phyloP scores from a whole-genome alignment of 75 land plant genomes.

The Sequoia sempervirens region DNA sequence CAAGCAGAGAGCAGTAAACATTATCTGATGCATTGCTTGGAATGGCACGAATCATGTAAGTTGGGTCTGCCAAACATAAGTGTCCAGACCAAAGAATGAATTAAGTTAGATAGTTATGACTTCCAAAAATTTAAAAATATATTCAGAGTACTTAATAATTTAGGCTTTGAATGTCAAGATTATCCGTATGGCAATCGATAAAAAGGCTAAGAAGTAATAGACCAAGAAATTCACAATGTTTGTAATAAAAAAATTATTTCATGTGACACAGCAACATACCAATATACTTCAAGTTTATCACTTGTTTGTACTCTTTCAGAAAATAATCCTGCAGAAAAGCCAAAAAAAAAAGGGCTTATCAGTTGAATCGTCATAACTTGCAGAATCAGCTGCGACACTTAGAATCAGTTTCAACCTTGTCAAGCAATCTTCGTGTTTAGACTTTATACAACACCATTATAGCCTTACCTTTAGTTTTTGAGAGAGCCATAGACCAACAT shows the following conservation, averaged over 20 bases:
- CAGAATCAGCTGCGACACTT: background rate
- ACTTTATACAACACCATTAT: background rate
- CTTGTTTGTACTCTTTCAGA: constrained; percentile 19
- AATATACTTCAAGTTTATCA: constrained; percentile 58
- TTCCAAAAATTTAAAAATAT: background rate
- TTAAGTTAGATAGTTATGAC: background rate
- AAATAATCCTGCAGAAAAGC: constrained; percentile 39
- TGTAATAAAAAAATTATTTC: background rate
- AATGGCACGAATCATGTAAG: constrained; percentile 93
- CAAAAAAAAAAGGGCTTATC: background rate
- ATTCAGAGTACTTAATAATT: background rate
- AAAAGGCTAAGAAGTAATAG: background rate
- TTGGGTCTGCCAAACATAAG: constrained; percentile 63
- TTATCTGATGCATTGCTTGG: constrained; percentile 96
- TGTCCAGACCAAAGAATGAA: constrained; percentile 1
- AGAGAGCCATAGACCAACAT: constrained; percentile 83
- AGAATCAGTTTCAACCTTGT: background rate
- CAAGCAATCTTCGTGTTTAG: background rate
- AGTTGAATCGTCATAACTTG: background rate
- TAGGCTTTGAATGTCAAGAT: background rate
- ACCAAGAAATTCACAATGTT: background rate
- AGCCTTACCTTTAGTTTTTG: constrained; percentile 67
- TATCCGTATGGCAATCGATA: background rate
- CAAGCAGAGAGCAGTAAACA: constrained; percentile 90
- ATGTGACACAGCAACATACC: constrained; percentile 23